Percentiles rank a stretch among this genome's conserved stretches.
These are phyloP conservation scores for Thalassiosira hispida DNA, from an alignment of 352 stramenopile genomes.

Conservation along the genomic window DNA sequence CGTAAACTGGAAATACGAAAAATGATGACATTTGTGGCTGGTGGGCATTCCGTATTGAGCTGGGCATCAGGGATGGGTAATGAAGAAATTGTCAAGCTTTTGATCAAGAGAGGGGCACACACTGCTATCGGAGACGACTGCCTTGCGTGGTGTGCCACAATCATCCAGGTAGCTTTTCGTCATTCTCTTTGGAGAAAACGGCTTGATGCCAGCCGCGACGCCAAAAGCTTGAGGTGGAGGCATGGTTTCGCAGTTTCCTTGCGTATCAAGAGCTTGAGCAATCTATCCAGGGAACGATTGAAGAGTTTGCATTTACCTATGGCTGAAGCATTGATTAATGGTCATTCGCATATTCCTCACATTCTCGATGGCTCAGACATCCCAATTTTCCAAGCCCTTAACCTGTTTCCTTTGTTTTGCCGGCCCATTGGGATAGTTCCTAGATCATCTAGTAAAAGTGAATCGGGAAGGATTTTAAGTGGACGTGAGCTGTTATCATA, in stretches of 20 bases:
- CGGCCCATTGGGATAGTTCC: slow-evolving; percentile 9
- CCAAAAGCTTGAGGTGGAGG: slow-evolving; percentile 42
- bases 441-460: neutral
- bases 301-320: slow-evolving; percentile 52
- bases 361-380: slow-evolving; percentile 40
- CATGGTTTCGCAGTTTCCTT: slow-evolving; percentile 51
- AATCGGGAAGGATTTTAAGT: neutral
- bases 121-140: slow-evolving; percentile 59
- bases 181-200: slow-evolving; percentile 24
- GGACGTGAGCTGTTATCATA: slow-evolving; percentile 20
- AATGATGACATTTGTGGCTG: slow-evolving; percentile 48
- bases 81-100: slow-evolving; percentile 44
- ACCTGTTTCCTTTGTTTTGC: slow-evolving; percentile 36
- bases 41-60: slow-evolving; percentile 58
- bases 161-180: slow-evolving; percentile 54
- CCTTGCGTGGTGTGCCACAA: slow-evolving; percentile 34
- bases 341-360: slow-evolving; percentile 38
- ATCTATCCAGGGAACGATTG: slow-evolving; percentile 36
- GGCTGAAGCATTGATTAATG: slow-evolving; percentile 64
- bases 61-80: slow-evolving; percentile 63
- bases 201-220: slow-evolving; percentile 5
- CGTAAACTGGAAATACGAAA: slow-evolving; percentile 24
- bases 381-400: slow-evolving; percentile 37
- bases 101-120: slow-evolving; percentile 58
- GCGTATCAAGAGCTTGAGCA: slow-evolving; percentile 33